These are phyloP conservation scores for Firmiana major DNA, from an alignment of 345 rosid genomes.

Conservation along the genomic window DNA sequence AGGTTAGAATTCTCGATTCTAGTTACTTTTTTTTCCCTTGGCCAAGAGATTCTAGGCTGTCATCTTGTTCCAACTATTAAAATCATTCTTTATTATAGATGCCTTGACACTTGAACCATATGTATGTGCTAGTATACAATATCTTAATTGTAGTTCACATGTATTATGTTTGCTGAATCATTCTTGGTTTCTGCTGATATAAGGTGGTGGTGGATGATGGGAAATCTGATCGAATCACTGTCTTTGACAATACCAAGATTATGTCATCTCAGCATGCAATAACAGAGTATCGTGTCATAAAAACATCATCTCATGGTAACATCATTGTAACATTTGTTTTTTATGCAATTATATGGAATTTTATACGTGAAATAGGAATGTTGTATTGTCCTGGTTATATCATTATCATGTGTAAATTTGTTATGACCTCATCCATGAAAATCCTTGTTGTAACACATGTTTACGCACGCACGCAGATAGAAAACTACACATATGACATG, in stretches of 20 bases:
- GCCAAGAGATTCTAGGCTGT: neutral
- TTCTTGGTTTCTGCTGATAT: neutral
- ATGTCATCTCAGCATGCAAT: slow-evolving; percentile 70
- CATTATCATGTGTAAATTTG: neutral
- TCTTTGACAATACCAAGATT: slow-evolving; percentile 39
- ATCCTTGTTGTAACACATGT: neutral
- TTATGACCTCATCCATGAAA: neutral
- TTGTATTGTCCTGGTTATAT: neutral
- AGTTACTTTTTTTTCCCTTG: neutral
- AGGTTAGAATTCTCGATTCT: slow-evolving; percentile 44
- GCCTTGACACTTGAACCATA: neutral
- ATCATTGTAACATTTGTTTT: neutral
- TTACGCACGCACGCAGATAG: neutral
- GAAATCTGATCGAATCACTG: slow-evolving; percentile 84
- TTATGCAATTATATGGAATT: neutral
- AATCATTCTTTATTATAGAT: neutral
- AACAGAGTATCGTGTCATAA: slow-evolving; percentile 74
- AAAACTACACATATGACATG: neutral
- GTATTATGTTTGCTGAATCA: neutral
- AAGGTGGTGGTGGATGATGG: slow-evolving; percentile 85
- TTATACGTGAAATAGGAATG: neutral
- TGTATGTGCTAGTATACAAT: neutral
- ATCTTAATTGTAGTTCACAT: neutral
- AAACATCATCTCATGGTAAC: slow-evolving; percentile 59
- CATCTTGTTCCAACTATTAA: neutral